Percentiles rank a stretch among this genome's conserved stretches.
These are phyloP conservation scores for Porphyra umbilicalis DNA, from an alignment of 31 red algal species.

Conservation along the genomic window DNA sequence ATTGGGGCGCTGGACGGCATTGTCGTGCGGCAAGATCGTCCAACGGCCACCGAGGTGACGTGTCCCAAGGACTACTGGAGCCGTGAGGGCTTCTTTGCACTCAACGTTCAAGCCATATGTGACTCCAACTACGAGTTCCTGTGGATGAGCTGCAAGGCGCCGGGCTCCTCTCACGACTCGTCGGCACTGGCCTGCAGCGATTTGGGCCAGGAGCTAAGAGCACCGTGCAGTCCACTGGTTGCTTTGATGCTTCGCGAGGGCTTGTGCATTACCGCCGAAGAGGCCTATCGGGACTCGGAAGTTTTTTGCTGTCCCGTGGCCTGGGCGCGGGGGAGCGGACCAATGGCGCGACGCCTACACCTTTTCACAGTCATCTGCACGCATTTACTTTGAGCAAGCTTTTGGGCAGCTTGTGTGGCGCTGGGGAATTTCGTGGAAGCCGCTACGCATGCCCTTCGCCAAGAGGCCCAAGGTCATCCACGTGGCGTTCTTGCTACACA, in stretches of 20 bases:
- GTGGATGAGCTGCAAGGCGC: too few species aligned
- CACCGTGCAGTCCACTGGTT: conserved; percentile 4
- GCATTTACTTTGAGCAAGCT: conserved; percentile 18
- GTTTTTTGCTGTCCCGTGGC: conserved; percentile 18
- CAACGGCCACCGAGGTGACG: too few species aligned
- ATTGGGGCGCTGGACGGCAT: too few species aligned
- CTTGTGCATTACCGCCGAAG: conserved; percentile 31
- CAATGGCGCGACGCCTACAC: conserved; percentile 26
- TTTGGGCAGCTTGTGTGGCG: conserved; percentile 21
- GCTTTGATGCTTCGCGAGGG: neutral
- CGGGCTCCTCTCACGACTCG: too few species aligned
- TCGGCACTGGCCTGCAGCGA: too few species aligned
- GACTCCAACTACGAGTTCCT: too few species aligned
- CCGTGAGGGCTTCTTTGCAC: too few species aligned
- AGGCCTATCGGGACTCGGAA: conserved; percentile 20
- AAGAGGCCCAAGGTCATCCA: neutral
- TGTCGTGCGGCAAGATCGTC: too few species aligned
- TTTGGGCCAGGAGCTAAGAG: too few species aligned
- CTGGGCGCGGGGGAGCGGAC: neutral
- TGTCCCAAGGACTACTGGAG: too few species aligned
- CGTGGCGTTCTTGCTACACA: neutral
- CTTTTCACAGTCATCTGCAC: conserved; percentile 13
- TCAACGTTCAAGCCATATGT: too few species aligned
- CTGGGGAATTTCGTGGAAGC: conserved; percentile 5
- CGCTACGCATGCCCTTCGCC: neutral